Evolutionary conservation across 306 rosid genomes (phyloP).

Genomic region (Vigna angularis): DNA sequence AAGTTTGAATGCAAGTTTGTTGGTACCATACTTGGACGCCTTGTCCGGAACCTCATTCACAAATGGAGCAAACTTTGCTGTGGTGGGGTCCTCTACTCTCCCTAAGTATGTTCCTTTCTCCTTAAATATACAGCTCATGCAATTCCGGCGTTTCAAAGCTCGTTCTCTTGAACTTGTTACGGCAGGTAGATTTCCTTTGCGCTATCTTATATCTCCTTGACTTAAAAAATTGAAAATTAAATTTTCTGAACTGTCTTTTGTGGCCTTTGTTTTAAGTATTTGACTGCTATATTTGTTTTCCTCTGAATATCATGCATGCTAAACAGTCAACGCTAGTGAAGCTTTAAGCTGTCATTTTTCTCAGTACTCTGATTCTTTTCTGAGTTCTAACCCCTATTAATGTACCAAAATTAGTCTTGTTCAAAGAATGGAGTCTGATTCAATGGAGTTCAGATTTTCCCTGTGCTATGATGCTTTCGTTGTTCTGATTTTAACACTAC

Average conservation of each 20-base stretch:
- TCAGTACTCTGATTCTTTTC: background rate
- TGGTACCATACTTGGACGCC: constrained; percentile 82
- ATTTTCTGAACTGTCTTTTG: background rate
- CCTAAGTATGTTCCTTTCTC: constrained; percentile 86
- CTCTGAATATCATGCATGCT: background rate
- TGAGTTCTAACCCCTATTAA: constrained; percentile 1
- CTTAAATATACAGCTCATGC: constrained; percentile 87
- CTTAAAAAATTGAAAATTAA: background rate
- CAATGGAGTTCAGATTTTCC: background rate
- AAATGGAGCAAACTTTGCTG: constrained; percentile 94
- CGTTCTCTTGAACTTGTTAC: constrained; percentile 66
- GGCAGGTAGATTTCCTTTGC: constrained; percentile 56
- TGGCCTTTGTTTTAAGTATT: background rate
- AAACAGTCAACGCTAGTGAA: background rate
- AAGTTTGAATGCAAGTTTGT: constrained; percentile 65
- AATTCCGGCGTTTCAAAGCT: constrained; percentile 77
- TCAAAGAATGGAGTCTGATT: background rate
- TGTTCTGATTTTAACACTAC: too few species aligned
- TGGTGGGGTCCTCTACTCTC: constrained; percentile 86
- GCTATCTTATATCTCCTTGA: background rate
- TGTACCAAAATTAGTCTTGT: background rate
- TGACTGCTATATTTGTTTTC: background rate
- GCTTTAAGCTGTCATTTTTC: background rate
- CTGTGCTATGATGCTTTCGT: too few species aligned
- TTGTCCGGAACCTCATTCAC: constrained; percentile 67